Evolutionary conservation across 139 green algal species (phyloP), one percentile per base, ranked within the genome.

Genomic region (Chara braunii): DNA sequence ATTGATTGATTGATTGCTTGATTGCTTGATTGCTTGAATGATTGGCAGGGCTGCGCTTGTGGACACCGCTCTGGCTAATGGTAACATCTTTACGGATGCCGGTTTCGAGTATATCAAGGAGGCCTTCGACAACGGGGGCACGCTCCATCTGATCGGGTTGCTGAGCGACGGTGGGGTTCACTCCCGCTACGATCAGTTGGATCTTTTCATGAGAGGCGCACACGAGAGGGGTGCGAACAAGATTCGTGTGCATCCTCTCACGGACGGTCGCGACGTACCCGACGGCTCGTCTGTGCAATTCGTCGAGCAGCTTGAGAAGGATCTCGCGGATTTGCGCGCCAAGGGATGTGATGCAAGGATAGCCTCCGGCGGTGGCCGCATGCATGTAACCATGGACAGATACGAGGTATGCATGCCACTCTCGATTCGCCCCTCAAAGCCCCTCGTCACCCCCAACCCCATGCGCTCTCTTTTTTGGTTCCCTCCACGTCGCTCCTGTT

Each of bases 381-480:
- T 97, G 91, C 22, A 75, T 33, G 85, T 95, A 29, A 95, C 89
- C 52, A 97, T 97, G 91, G 91, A 97, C 59, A 84, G 91, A 30
- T 97, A 96, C 62, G 91, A 96, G 63, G 63, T 69, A 6, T 44
- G 57, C n/a, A 53, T 59, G n/a, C 12, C 14, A n/a, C 22, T 59
- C 18, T 59, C n/a, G n/a, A n/a, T n/a, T n/a, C n/a, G n/a, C n/a
- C n/a, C n/a, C n/a, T n/a, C n/a, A n/a, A n/a, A n/a, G n/a, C n/a
- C n/a, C n/a, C n/a, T n/a, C n/a, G n/a, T n/a, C n/a, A n/a, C n/a
- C n/a, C n/a, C n/a, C n/a, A n/a, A n/a, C n/a, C n/a, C n/a, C n/a
- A n/a, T n/a, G n/a, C n/a, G n/a, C n/a, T n/a, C n/a, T n/a, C n/a
- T n/a, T n/a, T n/a, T n/a, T n/a, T n/a, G n/a, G n/a, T n/a, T n/a